Evolutionary conservation across 305 asterid species (phyloP).

Genomic region (Rubia tinctorum): DNA sequence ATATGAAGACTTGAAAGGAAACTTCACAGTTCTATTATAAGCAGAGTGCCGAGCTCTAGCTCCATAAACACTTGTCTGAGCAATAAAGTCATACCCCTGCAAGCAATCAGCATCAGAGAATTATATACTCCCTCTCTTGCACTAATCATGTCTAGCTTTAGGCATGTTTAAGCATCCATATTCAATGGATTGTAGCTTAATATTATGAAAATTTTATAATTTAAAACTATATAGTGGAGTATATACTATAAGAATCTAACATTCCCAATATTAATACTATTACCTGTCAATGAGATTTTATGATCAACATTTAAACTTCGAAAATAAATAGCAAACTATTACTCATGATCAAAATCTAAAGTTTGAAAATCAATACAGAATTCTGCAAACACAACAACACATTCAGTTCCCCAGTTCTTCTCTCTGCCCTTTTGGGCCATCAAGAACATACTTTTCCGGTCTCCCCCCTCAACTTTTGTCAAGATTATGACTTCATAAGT

Average conservation of each 20-base stretch:
- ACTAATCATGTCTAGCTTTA: background rate
- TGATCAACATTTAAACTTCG: background rate
- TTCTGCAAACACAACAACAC: background rate
- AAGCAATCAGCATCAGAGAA: slow-evolving; percentile 18
- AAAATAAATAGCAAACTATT: background rate
- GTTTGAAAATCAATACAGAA: background rate
- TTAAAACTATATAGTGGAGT: too few relatives aligned
- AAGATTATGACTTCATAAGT: background rate
- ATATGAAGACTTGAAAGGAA: slow-evolving; percentile 35
- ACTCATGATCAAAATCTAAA: background rate
- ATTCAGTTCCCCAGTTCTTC: background rate
- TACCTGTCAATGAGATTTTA: background rate
- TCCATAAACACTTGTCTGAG: slow-evolving; percentile 40
- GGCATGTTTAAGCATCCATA: background rate
- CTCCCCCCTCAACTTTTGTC: background rate
- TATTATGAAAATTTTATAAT: too few relatives aligned
- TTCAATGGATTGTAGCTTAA: background rate
- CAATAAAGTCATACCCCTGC: slow-evolving; percentile 57
- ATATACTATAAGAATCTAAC: too few relatives aligned
- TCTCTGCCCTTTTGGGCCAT: background rate
- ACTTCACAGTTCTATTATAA: slow-evolving; percentile 30
- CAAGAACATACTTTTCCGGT: slow-evolving; percentile 2
- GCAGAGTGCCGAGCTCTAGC: slow-evolving; percentile 33
- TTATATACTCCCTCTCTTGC: background rate
- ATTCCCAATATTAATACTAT: background rate